These are phyloP conservation scores for Albugo laibachii DNA, from an alignment of 352 stramenopile species.

Conservation along the genomic window DNA sequence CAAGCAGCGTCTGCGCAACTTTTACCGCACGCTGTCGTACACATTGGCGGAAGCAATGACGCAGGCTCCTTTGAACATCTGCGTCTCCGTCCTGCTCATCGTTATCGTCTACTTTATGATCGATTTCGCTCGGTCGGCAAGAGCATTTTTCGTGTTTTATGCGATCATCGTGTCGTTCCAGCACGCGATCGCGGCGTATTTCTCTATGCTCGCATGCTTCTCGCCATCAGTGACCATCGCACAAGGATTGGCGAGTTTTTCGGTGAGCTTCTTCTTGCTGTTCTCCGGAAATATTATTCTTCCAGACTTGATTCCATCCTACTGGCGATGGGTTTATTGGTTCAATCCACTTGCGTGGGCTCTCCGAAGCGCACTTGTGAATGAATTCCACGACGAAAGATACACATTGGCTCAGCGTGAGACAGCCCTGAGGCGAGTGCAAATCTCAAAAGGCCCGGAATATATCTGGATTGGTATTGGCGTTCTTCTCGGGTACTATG, in stretches of 20 bases:
- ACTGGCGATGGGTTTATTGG: slow-evolving; percentile 6
- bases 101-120: slow-evolving; percentile 29
- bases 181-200: slow-evolving; percentile 5
- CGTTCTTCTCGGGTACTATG: slow-evolving; percentile 6
- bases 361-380: slow-evolving; percentile 3
- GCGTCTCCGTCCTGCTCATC: slow-evolving; percentile 20
- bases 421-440: not conserved
- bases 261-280: slow-evolving; percentile 5
- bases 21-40: slow-evolving; percentile 18
- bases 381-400: slow-evolving; percentile 2
- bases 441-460: slow-evolving; percentile 3
- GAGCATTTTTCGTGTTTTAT: slow-evolving; percentile 2
- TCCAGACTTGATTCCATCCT: slow-evolving; percentile 4
- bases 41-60: slow-evolving; percentile 18
- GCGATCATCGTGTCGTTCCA: slow-evolving; percentile 5
- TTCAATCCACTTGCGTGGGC: slow-evolving; percentile 6
- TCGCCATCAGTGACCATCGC: slow-evolving; percentile 6
- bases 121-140: slow-evolving; percentile 2
- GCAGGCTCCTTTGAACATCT: slow-evolving; percentile 19
- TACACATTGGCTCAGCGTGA: not conserved
- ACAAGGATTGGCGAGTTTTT: slow-evolving; percentile 2
- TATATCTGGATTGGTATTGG: slow-evolving; percentile 2
- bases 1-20: slow-evolving; percentile 18
- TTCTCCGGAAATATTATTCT: slow-evolving; percentile 7
- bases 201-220: slow-evolving; percentile 5